Base-by-base conservation (phyloP, 495 filamentous ascomycete genomes). In the Penicillium antarcticum region DNA sequence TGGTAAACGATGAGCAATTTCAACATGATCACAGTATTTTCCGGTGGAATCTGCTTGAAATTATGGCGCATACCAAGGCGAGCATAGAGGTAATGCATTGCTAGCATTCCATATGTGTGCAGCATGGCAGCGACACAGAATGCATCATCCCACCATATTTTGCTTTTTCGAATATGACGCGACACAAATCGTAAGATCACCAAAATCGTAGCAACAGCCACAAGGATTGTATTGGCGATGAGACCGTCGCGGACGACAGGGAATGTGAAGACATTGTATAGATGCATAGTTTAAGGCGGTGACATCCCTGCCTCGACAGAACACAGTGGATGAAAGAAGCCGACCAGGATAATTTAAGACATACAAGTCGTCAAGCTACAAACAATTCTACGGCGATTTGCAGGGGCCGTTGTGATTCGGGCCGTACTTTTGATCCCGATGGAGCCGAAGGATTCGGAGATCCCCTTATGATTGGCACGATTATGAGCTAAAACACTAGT, bases 1-100 rank as follows among this genome's bases (percentile, higher is more conserved):
- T 63, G 56, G 46, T 63, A 60, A 35, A 55, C 35, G 12, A 63
- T 52, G 14, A 63, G 56, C 53, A 60, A 56, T 29, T 65, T 65
- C 6, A 54, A 47, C 16, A 65, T 60, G 7, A 57, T 6, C 17
- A 56, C 36, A 0, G 45, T 52, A 32, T 65, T 65, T 10, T 57
- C 42, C 8, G 29, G n/a, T 1, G 54, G 56, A 24, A 62, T 53
- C 4, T 42, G 44, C 5, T 23, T 45, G 6, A 60, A 18, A 24
- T 59, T 51, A 6, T 56, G 31, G 17, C 59, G 52, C 59, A 62
- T 62, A 3, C 62, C 62, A 10, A 62, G 33, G 0, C 50, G 58
- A 12, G 55, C 54, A 40, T 62, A 62, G 31, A 52, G 48, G 9
- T 43, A 61, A n/a, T 62, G 55, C 53, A 62, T 57, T 32, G 56